Percentiles rank a stretch among this genome's conserved stretches.
These are phyloP conservation scores for Saposhnikovia divaricata DNA, from an alignment of 129 eudicot species.

Conservation along the genomic window DNA sequence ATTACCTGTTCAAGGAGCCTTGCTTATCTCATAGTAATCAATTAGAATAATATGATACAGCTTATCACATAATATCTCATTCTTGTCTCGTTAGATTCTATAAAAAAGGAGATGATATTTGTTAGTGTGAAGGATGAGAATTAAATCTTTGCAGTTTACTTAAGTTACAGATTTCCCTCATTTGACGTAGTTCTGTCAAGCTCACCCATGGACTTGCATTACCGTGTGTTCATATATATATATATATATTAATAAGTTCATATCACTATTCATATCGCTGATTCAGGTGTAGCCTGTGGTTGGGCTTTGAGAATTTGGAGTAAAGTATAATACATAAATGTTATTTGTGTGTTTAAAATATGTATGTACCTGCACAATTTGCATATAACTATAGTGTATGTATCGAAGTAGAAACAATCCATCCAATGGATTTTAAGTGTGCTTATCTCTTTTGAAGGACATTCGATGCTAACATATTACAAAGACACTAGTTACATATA, in stretches of 20 bases:
- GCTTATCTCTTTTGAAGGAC: neutral
- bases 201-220: neutral
- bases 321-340: neutral
- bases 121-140: neutral
- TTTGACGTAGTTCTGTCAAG: neutral
- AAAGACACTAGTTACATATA: too few species aligned
- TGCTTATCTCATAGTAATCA: neutral
- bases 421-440: neutral
- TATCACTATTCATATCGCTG: neutral
- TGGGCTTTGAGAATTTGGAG: neutral
- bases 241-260: too few species aligned
- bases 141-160: neutral
- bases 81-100: neutral
- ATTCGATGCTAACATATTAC: neutral
- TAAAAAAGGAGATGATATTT: neutral
- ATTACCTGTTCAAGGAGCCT: neutral
- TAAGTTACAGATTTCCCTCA: neutral
- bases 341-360: neutral
- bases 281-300: neutral
- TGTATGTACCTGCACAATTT: neutral
- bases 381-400: neutral
- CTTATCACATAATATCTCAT: neutral
- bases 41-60: neutral
- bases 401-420: neutral
- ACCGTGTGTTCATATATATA: neutral